phyloP scores from a whole-genome alignment of 495 filamentous ascomycete genomes.

The Hypoxylon fuscum region DNA sequence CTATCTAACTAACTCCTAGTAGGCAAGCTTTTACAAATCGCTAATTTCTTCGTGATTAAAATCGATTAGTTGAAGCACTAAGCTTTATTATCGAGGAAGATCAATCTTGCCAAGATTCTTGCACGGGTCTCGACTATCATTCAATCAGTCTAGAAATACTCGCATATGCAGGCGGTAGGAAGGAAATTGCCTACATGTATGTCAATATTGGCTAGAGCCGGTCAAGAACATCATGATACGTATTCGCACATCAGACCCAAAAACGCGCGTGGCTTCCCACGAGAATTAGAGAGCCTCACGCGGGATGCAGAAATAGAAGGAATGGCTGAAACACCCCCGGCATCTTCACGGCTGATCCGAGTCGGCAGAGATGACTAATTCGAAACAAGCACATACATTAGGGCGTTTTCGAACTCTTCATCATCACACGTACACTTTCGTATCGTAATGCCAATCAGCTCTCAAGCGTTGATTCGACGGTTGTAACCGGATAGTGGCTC shows the following conservation, averaged over 20 bases:
- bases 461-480: slow-evolving; percentile 19
- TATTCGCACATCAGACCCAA: slow-evolving; percentile 26
- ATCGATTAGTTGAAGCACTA: slow-evolving; percentile 19
- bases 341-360: slow-evolving; percentile 41
- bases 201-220: slow-evolving; percentile 7
- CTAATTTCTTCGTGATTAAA: background rate
- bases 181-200: slow-evolving; percentile 14
- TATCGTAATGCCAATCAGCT: slow-evolving; percentile 35
- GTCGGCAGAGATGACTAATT: slow-evolving; percentile 43
- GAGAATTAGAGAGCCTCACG: slow-evolving; percentile 35
- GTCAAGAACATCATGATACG: slow-evolving; percentile 33
- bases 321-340: slow-evolving; percentile 42
- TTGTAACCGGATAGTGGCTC: slow-evolving; percentile 30
- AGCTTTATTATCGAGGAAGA: slow-evolving; percentile 23
- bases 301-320: slow-evolving; percentile 36
- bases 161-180: slow-evolving; percentile 24
- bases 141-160: slow-evolving; percentile 18
- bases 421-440: slow-evolving; percentile 31
- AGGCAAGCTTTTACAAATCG: slow-evolving; percentile 11
- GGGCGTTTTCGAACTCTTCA: slow-evolving; percentile 33
- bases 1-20: slow-evolving; percentile 11
- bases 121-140: slow-evolving; percentile 24
- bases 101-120: slow-evolving; percentile 27
- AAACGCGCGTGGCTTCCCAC: slow-evolving; percentile 19
- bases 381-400: slow-evolving; percentile 44